Conservation (phyloP, 768 basidiomycete genomes). For the Auriculariales sp. region DNA sequence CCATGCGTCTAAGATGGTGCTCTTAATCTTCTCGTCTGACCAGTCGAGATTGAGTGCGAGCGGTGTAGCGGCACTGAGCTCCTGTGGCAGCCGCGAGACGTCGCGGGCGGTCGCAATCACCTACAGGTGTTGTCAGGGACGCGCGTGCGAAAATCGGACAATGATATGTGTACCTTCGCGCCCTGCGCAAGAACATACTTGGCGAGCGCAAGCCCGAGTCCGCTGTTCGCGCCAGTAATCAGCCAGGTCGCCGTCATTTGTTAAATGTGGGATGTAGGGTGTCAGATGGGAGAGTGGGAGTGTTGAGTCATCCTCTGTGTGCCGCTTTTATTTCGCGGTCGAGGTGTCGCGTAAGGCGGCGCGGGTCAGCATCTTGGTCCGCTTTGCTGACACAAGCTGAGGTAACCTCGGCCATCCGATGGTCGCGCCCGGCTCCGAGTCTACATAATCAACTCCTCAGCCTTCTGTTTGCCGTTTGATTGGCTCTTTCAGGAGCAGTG, state of each 20-base stretch:
- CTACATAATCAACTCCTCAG: no score
- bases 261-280: background rate
- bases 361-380: background rate
- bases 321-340: background rate
- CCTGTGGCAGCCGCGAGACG: background rate
- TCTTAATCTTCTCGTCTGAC: background rate
- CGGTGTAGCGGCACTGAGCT: background rate
- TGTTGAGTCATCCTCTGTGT: no score
- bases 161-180: constrained; percentile 8
- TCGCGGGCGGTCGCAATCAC: background rate
- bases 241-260: constrained; percentile 9
- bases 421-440: no score
- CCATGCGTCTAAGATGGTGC: background rate
- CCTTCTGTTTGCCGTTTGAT: no score
- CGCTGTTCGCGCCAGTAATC: constrained; percentile 15
- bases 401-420: no score
- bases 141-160: background rate
- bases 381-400: no score
- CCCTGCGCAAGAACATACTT: constrained; percentile 13
- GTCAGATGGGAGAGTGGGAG: background rate
- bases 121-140: background rate
- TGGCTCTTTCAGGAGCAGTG: no score
- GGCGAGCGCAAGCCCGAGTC: constrained; percentile 14
- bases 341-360: background rate
- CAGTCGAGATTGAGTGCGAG: background rate